Percentiles rank a stretch among this genome's conserved stretches.
Evolutionary conservation across 495 filamentous ascomycete species (phyloP).

Genomic region (Podospora comata): DNA sequence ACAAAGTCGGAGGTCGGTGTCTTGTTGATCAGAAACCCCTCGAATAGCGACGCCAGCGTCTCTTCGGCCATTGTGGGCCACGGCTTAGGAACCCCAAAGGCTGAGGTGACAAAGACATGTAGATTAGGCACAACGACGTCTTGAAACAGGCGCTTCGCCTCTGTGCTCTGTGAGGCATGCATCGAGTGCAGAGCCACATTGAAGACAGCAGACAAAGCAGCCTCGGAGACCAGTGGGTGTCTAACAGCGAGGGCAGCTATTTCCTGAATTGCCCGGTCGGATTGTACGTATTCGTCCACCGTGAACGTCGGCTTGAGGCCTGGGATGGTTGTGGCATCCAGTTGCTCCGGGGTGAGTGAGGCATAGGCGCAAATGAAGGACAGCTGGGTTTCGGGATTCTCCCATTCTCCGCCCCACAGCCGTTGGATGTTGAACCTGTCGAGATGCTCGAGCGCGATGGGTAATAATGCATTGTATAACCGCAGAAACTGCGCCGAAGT

Average conservation of each 20-base stretch:
- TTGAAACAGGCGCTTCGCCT: slow-evolving; percentile 65
- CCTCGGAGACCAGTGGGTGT: slow-evolving; percentile 83
- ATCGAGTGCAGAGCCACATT: slow-evolving; percentile 67
- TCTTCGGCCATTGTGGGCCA: slow-evolving; percentile 56
- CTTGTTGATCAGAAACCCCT: slow-evolving; percentile 45
- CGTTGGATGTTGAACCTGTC: slow-evolving; percentile 64
- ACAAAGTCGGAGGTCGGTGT: slow-evolving; percentile 71
- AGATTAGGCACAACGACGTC: slow-evolving; percentile 65
- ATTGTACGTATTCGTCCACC: slow-evolving; percentile 69
- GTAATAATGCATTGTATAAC: slow-evolving; percentile 71
- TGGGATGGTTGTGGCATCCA: slow-evolving; percentile 80
- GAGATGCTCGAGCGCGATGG: slow-evolving; percentile 58
- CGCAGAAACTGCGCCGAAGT: slow-evolving; percentile 74
- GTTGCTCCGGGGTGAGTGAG: slow-evolving; percentile 61
- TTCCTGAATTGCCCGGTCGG: slow-evolving; percentile 64
- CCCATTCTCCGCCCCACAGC: slow-evolving; percentile 91
- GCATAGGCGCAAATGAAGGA: slow-evolving; percentile 84
- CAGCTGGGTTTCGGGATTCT: slow-evolving; percentile 78
- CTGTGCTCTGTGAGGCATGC: slow-evolving; percentile 59
- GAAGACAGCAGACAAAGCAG: slow-evolving; percentile 78
- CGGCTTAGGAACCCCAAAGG: slow-evolving; percentile 58
- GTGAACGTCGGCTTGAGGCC: slow-evolving; percentile 75
- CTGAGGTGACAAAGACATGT: slow-evolving; percentile 75
- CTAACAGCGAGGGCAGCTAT: slow-evolving; percentile 71
- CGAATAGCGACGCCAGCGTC: slow-evolving; percentile 51